Conservation (phyloP, 2,329 filamentous ascomycete species). For the Beauveria varroae region DNA sequence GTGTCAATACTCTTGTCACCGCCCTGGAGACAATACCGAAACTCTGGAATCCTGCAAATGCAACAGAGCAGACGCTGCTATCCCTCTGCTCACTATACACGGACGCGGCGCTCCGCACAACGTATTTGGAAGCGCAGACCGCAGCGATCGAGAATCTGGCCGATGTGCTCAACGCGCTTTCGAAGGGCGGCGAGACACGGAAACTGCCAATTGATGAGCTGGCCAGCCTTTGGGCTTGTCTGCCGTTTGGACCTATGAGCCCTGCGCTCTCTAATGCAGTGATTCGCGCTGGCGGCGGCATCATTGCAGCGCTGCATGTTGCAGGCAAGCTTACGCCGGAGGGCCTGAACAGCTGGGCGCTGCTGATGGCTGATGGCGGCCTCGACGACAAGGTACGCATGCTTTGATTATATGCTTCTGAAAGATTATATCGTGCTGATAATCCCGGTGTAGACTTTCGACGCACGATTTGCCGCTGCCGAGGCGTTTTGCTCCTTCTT, state of each 20-base stretch:
- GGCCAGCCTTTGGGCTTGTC: constrained; percentile 31
- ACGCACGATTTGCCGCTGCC: constrained; percentile 54
- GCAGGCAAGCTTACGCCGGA: constrained; percentile 11
- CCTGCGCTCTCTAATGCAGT: constrained; percentile 43
- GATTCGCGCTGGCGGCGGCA: constrained; percentile 38
- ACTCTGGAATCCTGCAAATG: constrained; percentile 19
- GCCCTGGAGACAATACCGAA: constrained; percentile 32
- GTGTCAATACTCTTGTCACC: constrained; percentile 28
- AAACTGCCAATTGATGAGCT: constrained; percentile 28
- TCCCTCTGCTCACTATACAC: constrained; percentile 37
- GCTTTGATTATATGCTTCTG: background rate
- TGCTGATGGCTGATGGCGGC: constrained; percentile 41
- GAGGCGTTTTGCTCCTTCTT: constrained; percentile 48
- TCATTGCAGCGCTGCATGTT: constrained; percentile 30
- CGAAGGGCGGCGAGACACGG: constrained; percentile 21
- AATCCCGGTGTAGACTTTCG: constrained; percentile 44
- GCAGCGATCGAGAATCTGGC: constrained; percentile 41
- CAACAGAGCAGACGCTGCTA: constrained; percentile 19
- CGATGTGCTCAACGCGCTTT: constrained; percentile 33
- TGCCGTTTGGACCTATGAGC: constrained; percentile 33
- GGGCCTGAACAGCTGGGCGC: constrained; percentile 36
- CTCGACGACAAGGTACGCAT: constrained; percentile 40
- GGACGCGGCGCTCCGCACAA: constrained; percentile 29
- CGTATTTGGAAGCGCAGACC: constrained; percentile 37
- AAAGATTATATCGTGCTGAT: background rate